These are phyloP conservation scores for Aspergillus ustus DNA, from an alignment of 2,329 filamentous ascomycete species.

Conservation along the genomic window DNA sequence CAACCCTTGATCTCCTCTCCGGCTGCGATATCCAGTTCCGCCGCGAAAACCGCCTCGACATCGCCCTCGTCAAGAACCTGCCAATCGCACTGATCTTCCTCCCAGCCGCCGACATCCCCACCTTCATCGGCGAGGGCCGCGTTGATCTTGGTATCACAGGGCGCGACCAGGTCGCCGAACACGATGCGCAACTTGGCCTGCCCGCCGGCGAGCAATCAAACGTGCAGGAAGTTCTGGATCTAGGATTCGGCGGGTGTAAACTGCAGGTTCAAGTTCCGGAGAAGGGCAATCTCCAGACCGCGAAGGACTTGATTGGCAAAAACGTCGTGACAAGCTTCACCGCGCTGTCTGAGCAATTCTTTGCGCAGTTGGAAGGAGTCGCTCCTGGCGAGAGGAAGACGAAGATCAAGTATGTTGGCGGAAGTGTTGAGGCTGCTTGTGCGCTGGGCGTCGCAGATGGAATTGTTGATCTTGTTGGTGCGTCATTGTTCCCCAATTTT, in stretches of 20 bases:
- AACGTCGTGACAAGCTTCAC: conserved; percentile 97
- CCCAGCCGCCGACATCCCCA: conserved; percentile 94
- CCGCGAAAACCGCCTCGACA: conserved; percentile 92
- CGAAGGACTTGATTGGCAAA: conserved; percentile 83
- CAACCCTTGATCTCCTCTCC: conserved; percentile 85
- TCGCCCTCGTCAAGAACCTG: conserved; percentile 96
- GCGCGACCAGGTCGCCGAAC: conserved; percentile 87
- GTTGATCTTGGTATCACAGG: conserved; percentile 96
- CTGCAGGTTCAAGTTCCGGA: conserved; percentile 96
- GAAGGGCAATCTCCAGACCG: conserved; percentile 72
- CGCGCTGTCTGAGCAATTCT: conserved; percentile 80
- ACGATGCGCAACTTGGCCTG: conserved; percentile 63
- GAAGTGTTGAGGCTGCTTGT: conserved; percentile 96
- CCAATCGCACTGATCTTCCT: conserved; percentile 96
- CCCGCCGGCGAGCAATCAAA: conserved; percentile 51
- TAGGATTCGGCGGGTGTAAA: conserved; percentile 89
- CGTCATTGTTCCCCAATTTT: conserved; percentile 43
- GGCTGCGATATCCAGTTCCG: conserved; percentile 97
- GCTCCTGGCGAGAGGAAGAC: conserved; percentile 63
- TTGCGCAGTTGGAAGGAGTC: conserved; percentile 71
- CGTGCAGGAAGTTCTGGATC: conserved; percentile 85
- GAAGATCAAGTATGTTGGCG: conserved; percentile 90
- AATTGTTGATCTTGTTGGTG: conserved; percentile 95
- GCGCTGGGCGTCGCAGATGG: conserved; percentile 94
- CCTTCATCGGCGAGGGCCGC: conserved; percentile 92